These are phyloP conservation scores for Cucurbita argyrosperma DNA, from an alignment of 306 rosid genomes.

Conservation along the genomic window DNA sequence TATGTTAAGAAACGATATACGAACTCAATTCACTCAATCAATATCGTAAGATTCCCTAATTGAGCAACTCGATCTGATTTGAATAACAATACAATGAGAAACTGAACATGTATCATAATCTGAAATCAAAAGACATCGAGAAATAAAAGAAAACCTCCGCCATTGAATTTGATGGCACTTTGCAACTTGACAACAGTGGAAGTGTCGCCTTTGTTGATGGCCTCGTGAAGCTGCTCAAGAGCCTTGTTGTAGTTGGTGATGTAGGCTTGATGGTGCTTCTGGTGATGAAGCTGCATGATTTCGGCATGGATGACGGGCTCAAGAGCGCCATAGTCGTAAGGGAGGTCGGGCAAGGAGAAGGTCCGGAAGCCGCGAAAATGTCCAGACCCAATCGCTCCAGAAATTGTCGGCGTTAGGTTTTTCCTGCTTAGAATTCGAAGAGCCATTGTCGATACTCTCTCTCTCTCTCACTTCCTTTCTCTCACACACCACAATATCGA, in stretches of 20 bases:
- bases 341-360: conserved; percentile 70
- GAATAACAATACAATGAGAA: not conserved
- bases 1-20: not conserved
- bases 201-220: conserved; percentile 40
- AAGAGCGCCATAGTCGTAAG: conserved; percentile 73
- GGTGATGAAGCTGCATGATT: conserved; percentile 86
- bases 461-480: not conserved
- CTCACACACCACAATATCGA: not conserved
- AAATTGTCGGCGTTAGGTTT: not conserved
- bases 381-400: conserved; percentile 6
- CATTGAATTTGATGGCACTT: conserved; percentile 37
- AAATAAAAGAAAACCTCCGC: conserved; percentile 26
- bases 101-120: not conserved
- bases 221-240: conserved; percentile 66
- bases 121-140: not conserved
- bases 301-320: conserved; percentile 83
- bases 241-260: conserved; percentile 86
- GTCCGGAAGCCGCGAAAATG: conserved; percentile 37
- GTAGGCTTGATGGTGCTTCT: conserved; percentile 86
- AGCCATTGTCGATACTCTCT: conserved; percentile 14
- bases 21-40: not conserved
- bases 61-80: not conserved
- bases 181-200: conserved; percentile 18
- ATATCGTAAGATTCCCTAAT: not conserved
- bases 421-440: conserved; percentile 18